Base-by-base conservation (phyloP, 768 basidiomycete genomes). In the Agrocybe chaxingu region DNA sequence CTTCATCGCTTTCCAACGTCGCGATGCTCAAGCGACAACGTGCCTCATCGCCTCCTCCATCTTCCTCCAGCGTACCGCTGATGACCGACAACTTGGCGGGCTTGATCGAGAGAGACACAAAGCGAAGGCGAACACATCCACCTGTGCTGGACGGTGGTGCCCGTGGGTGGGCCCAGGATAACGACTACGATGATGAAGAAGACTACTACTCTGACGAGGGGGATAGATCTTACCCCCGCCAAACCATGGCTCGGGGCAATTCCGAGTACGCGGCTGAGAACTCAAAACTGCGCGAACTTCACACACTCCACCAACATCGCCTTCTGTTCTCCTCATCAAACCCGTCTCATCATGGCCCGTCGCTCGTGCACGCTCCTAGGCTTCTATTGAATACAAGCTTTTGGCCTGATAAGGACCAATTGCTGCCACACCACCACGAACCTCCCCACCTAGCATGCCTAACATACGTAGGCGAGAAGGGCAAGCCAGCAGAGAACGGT, bases 291-390 rank as follows among this genome's bases (percentile, higher is more conserved):
- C 81, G 85, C 50, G 82, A 89, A 58, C 63, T 90, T 45, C 89
- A 91, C 57, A 73, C 80, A 35, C 73, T 84, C 18, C 76, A 86
- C 56, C 80, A 85, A 47, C 84, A 87, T 59, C 76, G 87, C 44
- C 68, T 81, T 32, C 51, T 82, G 19, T 81, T 74, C 57, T 56
- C 69, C 9, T 59, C 67, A 3, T 45, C 66, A 24, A 51, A 52
- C 36, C 45, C 57, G 34, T 47, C 33, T 42, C 42, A 8, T 36
- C 16, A 45, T 30, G 7, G 42, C 10, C 35, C 30, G 18, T 50
- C 51, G 12, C 24, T 51, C 42, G 37, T 12, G 42, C 32, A 36
- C 18, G 18, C 24, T 24, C 24, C 24, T 24, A 5, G 24, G 24
- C 3, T 24, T 24, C 24, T 24, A 24, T 3, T 5, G 5, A 24